These are phyloP conservation scores for Botrytis galanthina DNA, from an alignment of 2,329 filamentous ascomycete genomes.

Conservation along the genomic window DNA sequence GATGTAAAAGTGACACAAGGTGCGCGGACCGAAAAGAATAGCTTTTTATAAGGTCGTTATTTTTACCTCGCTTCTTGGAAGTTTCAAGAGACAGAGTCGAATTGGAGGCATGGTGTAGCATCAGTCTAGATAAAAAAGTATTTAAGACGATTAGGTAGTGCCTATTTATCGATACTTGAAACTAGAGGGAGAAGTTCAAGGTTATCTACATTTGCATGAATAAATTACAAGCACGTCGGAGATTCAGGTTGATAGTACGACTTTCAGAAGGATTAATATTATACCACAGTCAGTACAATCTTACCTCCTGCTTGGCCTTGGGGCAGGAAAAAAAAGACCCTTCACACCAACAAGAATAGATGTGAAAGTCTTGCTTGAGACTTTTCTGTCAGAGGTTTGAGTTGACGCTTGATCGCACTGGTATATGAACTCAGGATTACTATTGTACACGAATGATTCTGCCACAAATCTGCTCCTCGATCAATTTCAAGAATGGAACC, in stretches of 20 bases:
- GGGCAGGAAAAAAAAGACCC: no score
- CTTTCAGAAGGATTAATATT: background rate
- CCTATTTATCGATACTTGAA: background rate
- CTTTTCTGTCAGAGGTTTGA: no score
- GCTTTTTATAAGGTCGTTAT: no score
- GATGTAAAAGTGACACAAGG: background rate
- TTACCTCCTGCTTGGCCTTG: background rate
- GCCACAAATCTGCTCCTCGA: background rate
- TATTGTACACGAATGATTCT: background rate
- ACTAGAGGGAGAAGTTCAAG: background rate
- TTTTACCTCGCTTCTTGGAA: background rate
- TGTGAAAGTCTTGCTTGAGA: background rate
- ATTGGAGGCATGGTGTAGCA: no score
- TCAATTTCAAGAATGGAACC: background rate
- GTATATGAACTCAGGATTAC: background rate
- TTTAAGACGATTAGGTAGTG: background rate
- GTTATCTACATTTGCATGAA: no score
- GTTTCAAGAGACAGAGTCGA: background rate
- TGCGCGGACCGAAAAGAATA: background rate
- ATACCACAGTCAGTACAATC: background rate
- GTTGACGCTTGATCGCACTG: background rate
- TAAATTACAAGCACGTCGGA: background rate
- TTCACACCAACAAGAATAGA: background rate
- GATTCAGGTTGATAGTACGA: background rate
- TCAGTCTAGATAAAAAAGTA: background rate